These are phyloP conservation scores for Davidsoniella eucalypti DNA, from an alignment of 2,329 filamentous ascomycete genomes.

Conservation along the genomic window DNA sequence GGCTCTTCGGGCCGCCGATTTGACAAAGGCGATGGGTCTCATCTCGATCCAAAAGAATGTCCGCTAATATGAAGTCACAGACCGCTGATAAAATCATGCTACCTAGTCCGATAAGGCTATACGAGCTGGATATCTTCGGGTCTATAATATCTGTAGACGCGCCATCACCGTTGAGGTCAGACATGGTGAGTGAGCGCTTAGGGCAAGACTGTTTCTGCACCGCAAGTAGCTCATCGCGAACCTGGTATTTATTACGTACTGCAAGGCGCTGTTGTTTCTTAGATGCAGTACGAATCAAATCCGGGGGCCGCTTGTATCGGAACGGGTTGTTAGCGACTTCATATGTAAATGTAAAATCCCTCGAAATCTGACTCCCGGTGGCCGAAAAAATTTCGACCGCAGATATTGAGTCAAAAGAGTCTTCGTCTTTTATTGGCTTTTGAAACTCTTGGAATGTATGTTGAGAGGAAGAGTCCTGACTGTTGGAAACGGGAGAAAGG, in stretches of 20 bases:
- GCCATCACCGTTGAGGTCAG: not conserved
- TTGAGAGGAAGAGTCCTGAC: not conserved
- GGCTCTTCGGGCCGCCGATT: too few relatives aligned
- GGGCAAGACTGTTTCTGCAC: not conserved
- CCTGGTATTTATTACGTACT: not conserved
- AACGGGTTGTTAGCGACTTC: constrained; percentile 6
- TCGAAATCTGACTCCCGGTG: not conserved
- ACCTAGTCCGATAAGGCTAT: too few relatives aligned
- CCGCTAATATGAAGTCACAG: too few relatives aligned
- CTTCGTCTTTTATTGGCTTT: not conserved
- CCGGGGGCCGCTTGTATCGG: not conserved
- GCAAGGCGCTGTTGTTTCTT: not conserved
- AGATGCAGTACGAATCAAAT: not conserved
- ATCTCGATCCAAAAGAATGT: not conserved
- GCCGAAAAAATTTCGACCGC: not conserved
- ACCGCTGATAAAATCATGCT: too few relatives aligned
- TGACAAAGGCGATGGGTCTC: too few relatives aligned
- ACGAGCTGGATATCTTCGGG: too few relatives aligned
- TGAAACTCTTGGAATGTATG: not conserved
- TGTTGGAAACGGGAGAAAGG: not conserved
- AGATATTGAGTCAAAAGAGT: not conserved
- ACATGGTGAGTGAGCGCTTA: not conserved
- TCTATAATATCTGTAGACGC: too few relatives aligned
- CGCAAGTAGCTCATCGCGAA: not conserved
- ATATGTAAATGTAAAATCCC: constrained; percentile 2